A percentile compares a stretch with the other conserved stretches of the same genome.
These are phyloP conservation scores for Ascochyta koolunga DNA, from an alignment of 2,329 filamentous ascomycete genomes.

Conservation along the genomic window DNA sequence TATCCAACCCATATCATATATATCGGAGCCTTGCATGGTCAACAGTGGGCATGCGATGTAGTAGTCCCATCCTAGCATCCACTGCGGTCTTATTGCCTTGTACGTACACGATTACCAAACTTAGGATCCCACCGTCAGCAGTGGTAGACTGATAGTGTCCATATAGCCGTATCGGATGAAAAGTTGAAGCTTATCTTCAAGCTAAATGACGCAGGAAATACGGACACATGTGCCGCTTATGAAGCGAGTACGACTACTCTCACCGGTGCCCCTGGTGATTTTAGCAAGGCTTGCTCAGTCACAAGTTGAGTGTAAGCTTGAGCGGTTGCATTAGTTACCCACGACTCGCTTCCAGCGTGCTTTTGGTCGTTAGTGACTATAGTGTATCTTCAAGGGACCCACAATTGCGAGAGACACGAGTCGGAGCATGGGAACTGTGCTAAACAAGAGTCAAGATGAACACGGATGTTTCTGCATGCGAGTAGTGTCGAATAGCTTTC, in stretches of 20 bases:
- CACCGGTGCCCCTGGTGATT: neutral
- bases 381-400: neutral
- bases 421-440: neutral
- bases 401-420: neutral
- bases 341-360: neutral
- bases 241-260: neutral
- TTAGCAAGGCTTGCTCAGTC: neutral
- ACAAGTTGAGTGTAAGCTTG: neutral
- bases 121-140: conserved; percentile 72
- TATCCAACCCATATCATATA: neutral
- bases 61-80: neutral
- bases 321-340: neutral
- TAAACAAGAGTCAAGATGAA: neutral
- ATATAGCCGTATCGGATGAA: conserved; percentile 87
- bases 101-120: neutral
- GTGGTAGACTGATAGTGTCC: conserved; percentile 77
- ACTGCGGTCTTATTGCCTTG: neutral
- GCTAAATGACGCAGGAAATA: neutral
- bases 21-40: neutral
- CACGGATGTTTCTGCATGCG: neutral
- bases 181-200: conserved; percentile 68
- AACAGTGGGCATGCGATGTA: neutral
- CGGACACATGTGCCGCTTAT: neutral
- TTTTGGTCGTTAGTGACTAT: neutral
- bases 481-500: neutral